Evolutionary conservation across 1,139 yeast species (phyloP).

Genomic region (Sugiyamaella neomexicana): DNA sequence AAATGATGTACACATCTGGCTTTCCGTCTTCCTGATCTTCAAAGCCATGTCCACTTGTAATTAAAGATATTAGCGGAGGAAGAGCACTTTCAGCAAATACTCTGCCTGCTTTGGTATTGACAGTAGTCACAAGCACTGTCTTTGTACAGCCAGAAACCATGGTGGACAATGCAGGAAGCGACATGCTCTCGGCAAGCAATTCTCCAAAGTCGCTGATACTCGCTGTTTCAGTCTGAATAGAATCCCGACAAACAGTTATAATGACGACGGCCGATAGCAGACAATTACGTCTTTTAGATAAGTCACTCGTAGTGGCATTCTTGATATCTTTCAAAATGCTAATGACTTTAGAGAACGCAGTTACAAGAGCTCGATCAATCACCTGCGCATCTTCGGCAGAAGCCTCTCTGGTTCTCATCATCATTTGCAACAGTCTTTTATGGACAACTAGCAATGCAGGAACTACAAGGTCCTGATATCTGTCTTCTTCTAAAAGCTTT

Average conservation of each 20-base stretch:
- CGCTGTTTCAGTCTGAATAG: constrained; percentile 45
- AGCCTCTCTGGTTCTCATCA: constrained; percentile 33
- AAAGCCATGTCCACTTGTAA: constrained; percentile 28
- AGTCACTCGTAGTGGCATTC: not conserved
- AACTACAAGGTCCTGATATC: constrained; percentile 33
- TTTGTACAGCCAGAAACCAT: constrained; percentile 60
- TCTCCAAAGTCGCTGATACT: constrained; percentile 42
- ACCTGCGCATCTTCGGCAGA: constrained; percentile 31
- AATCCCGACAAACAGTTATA: constrained; percentile 53
- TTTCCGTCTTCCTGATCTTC: constrained; percentile 24
- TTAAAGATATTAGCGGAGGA: constrained; percentile 42
- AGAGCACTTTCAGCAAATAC: constrained; percentile 42
- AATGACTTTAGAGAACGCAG: constrained; percentile 33
- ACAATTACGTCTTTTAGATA: constrained; percentile 44
- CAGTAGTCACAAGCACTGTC: constrained; percentile 51
- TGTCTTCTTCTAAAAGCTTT: constrained; percentile 53
- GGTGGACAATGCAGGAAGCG: constrained; percentile 42
- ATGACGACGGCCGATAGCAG: constrained; percentile 61
- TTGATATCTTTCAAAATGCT: constrained; percentile 24
- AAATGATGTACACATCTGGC: constrained; percentile 18
- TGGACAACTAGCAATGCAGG: constrained; percentile 37
- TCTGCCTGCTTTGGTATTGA: constrained; percentile 35
- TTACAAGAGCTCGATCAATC: constrained; percentile 42
- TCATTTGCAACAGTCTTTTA: constrained; percentile 36
- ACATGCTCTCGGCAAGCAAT: constrained; percentile 43